Evolutionary conservation across 495 filamentous ascomycete species (phyloP).

Genomic region (Penicillium samsonianum): DNA sequence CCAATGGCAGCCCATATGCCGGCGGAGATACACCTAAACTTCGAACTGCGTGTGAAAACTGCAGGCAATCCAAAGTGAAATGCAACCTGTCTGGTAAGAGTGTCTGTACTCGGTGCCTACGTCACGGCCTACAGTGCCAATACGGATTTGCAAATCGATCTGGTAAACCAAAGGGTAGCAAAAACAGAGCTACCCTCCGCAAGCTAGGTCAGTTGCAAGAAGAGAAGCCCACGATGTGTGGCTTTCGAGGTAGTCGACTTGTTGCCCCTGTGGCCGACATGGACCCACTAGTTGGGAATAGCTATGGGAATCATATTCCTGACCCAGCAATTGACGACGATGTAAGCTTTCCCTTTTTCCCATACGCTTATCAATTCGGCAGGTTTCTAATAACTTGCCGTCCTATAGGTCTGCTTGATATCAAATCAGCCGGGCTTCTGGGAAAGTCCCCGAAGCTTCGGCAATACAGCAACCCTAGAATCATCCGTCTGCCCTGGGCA

Average conservation of each 20-base stretch:
- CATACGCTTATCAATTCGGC: background rate
- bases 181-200: constrained; percentile 47
- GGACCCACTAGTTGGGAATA: constrained; percentile 14
- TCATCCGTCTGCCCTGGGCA: constrained; percentile 27
- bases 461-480: constrained; percentile 16
- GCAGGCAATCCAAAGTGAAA: constrained; percentile 51
- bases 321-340: constrained; percentile 27
- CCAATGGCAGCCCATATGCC: constrained; percentile 25
- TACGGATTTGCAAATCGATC: constrained; percentile 50
- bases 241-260: constrained; percentile 24
- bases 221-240: constrained; percentile 28
- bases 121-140: constrained; percentile 47
- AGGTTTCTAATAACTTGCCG: background rate
- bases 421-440: constrained; percentile 24
- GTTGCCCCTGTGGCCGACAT: constrained; percentile 20
- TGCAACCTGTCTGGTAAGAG: constrained; percentile 47
- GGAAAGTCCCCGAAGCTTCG: constrained; percentile 29
- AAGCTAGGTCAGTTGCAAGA: constrained; percentile 46
- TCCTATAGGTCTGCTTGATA: constrained; percentile 25
- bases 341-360: constrained; percentile 17
- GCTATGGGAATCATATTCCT: constrained; percentile 15
- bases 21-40: constrained; percentile 41
- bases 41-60: constrained; percentile 50
- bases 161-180: constrained; percentile 51
- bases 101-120: constrained; percentile 46